Base-by-base conservation (phyloP, 257 asterid genomes). In the Sherardia arvensis region DNA sequence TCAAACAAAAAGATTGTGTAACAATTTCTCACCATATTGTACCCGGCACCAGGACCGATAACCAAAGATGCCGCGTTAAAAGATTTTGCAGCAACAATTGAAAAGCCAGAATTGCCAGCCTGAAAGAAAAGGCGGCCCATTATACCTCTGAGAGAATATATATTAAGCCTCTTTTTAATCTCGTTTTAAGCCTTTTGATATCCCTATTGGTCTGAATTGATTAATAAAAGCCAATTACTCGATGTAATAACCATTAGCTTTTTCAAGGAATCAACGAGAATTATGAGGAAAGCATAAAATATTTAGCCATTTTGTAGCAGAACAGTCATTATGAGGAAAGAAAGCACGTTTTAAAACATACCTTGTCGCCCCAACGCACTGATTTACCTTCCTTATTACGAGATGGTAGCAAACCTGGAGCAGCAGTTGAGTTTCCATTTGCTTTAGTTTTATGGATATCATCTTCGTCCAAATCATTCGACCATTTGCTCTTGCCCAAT, bases 341-440 rank as follows among this genome's bases (percentile, higher is more conserved):
- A 29, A 27, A 55, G 10, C 7, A 28, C 23, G 32, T 14, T 9
- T 53, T 43, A 59, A 56, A 23, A 56, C 84, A 77, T 92, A 92
- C 97, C 99, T 92, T 76, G 75, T 89, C 99, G 67, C 94, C 87
- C 99, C 97, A 92, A 84, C 87, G 93, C 59, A 92, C 88, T 65
- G 91, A 82, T 84, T 92, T 89, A 82, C 99, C 95, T 84, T 84
- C 83, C 87, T 89, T 89, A 72, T 84, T 68, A 79, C 68, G 77
- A 66, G 92, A 76, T 73, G 81, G 77, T 12, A 55, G 66, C 74
- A 79, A 78, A 65, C 85, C 78, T 70, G 91, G 73, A 72, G 78
- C 77, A 61, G 78, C 68, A 66, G 71, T 72, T 49, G 81, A 70
- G 30, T 80, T 89, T 77, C 72, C 72, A 57, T 54, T 48, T 53